phyloP scores from a whole-genome alignment of 208 protist species.

The Leishmania turanica region DNA sequence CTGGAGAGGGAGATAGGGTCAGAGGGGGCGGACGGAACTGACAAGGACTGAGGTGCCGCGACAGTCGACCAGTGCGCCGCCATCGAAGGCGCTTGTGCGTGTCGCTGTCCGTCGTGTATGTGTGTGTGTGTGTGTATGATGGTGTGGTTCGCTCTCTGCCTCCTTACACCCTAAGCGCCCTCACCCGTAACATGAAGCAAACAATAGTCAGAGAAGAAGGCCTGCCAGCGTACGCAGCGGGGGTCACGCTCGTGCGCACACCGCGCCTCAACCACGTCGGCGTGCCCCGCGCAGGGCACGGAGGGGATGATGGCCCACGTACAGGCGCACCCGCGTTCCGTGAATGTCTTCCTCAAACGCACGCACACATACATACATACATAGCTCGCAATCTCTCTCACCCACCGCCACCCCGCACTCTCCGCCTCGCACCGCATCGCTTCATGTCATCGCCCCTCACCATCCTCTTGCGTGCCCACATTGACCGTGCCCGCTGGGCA shows the following conservation, averaged over 20 bases:
- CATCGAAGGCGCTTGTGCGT: not conserved
- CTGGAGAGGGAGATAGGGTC: slow-evolving; percentile 57
- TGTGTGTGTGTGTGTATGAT: not conserved
- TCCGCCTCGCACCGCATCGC: not conserved
- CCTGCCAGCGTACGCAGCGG: not conserved
- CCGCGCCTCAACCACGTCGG: not conserved
- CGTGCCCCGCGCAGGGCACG: not conserved
- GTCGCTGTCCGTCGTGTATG: not conserved
- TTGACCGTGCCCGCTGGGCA: not conserved
- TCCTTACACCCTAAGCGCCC: not conserved
- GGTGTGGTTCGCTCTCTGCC: not conserved
- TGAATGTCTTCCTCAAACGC: not conserved
- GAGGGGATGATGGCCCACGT: not conserved
- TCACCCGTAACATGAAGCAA: not conserved
- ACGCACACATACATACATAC: not conserved
- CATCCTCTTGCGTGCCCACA: not conserved
- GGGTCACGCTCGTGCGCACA: not conserved
- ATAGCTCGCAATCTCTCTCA: not conserved
- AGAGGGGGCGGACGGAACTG: not conserved
- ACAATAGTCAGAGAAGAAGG: not conserved
- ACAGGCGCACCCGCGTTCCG: not conserved
- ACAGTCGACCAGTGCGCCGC: not conserved
- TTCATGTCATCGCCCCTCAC: not conserved
- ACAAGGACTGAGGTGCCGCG: not conserved
- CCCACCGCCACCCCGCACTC: not conserved